Evolutionary conservation across 2,329 filamentous ascomycete genomes (phyloP).

Genomic region (Pseudocercospora crystallina): DNA sequence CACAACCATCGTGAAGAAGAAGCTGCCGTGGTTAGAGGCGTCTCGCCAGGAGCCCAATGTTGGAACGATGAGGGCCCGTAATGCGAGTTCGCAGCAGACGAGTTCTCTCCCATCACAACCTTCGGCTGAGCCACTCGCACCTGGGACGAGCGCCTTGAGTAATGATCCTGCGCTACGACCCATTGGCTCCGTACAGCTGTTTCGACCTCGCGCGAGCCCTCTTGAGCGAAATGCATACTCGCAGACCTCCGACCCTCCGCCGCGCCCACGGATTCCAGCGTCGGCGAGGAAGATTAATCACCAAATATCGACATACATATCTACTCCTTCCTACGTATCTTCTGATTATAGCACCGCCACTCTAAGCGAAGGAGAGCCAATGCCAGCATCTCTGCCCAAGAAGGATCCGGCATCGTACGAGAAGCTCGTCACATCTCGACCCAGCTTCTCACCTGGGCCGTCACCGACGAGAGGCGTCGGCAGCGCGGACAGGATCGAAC

Average conservation of each 20-base stretch:
- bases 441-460: no score
- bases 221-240: conserved; percentile 1
- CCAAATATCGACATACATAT: no score
- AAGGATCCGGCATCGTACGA: conserved; percentile 28
- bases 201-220: neutral
- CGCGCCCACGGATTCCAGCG: no score
- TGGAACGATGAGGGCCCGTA: no score
- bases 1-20: conserved; percentile 20
- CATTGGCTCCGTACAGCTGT: conserved; percentile 17
- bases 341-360: conserved; percentile 30
- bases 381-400: conserved; percentile 12
- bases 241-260: conserved; percentile 2
- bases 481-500: no score
- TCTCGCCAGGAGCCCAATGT: no score
- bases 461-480: no score
- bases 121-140: no score
- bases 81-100: no score
- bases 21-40: conserved; percentile 23
- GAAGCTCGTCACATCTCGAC: conserved; percentile 13
- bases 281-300: neutral
- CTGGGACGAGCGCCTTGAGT: neutral
- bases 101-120: no score
- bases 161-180: conserved; percentile 22
- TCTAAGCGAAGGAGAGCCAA: conserved; percentile 7
- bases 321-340: conserved; percentile 17